Conservation (phyloP, 2,329 filamentous ascomycete species). For the Neonectria coccinea region DNA sequence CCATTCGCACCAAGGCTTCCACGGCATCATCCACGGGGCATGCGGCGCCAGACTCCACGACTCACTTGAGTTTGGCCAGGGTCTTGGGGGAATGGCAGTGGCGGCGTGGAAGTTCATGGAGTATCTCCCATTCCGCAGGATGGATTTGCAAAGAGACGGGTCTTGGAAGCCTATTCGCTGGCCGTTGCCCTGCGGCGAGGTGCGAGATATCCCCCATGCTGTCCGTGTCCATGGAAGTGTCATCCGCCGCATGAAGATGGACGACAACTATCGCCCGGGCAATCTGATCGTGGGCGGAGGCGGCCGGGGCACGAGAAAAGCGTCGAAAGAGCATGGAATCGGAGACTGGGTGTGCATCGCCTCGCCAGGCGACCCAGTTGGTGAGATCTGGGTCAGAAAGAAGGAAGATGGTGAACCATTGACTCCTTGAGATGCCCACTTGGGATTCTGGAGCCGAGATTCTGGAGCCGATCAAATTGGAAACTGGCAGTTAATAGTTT, state of each 20-base stretch:
- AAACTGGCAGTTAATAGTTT: neutral
- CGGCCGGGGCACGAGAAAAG: conserved; percentile 73
- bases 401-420: conserved; percentile 18
- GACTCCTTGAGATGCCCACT: neutral
- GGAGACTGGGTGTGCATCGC: conserved; percentile 77
- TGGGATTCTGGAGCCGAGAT: neutral
- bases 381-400: conserved; percentile 72
- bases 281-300: conserved; percentile 85
- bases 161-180: conserved; percentile 84
- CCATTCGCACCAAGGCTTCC: conserved; percentile 57
- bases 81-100: conserved; percentile 67
- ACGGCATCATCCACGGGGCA: conserved; percentile 68
- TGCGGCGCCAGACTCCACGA: conserved; percentile 73
- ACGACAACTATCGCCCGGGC: conserved; percentile 76
- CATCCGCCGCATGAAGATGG: conserved; percentile 74
- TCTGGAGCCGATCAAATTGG: neutral
- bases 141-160: conserved; percentile 80
- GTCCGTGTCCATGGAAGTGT: conserved; percentile 80
- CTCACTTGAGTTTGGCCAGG: conserved; percentile 73
- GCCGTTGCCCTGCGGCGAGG: conserved; percentile 82
- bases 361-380: conserved; percentile 75
- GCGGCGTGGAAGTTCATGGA: conserved; percentile 83
- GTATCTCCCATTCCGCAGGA: conserved; percentile 82
- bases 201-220: conserved; percentile 78
- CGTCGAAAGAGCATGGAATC: conserved; percentile 72